These are phyloP conservation scores for Fusarium sp. DNA, from an alignment of 2,329 filamentous ascomycete genomes.

Conservation along the genomic window DNA sequence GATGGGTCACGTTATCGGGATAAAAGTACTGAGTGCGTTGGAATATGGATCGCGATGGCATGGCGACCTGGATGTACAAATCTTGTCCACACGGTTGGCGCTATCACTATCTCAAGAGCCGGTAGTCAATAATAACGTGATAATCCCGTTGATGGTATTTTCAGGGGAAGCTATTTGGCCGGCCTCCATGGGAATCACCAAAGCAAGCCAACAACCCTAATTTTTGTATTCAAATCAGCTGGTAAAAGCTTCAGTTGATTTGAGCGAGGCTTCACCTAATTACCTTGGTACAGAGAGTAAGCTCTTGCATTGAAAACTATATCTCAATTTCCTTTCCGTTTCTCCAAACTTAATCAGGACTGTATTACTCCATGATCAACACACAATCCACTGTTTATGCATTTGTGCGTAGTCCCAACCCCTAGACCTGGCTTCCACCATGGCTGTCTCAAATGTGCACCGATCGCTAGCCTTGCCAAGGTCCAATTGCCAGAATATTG, in stretches of 20 bases:
- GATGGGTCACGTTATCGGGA: too few species aligned
- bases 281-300: too few species aligned
- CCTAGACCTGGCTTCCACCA: not conserved
- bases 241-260: too few species aligned
- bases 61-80: too few species aligned
- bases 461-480: not conserved
- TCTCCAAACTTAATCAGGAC: not conserved
- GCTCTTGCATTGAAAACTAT: not conserved
- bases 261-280: too few species aligned
- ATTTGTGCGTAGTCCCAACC: not conserved
- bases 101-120: too few species aligned
- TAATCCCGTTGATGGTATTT: rapidly evolving
- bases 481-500: not conserved
- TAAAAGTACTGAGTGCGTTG: too few species aligned
- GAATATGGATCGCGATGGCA: too few species aligned
- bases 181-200: too few species aligned
- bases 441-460: not conserved
- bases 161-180: rapidly evolving
- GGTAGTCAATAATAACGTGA: rapidly evolving
- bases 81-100: too few species aligned
- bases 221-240: too few species aligned
- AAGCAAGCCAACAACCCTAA: too few species aligned
- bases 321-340: not conserved
- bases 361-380: not conserved
- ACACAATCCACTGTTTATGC: not conserved